Percentiles rank a stretch among this genome's conserved stretches.
Evolutionary conservation across 169 alveolate species (phyloP).

Genomic region (Plasmodium reichenowi): DNA sequence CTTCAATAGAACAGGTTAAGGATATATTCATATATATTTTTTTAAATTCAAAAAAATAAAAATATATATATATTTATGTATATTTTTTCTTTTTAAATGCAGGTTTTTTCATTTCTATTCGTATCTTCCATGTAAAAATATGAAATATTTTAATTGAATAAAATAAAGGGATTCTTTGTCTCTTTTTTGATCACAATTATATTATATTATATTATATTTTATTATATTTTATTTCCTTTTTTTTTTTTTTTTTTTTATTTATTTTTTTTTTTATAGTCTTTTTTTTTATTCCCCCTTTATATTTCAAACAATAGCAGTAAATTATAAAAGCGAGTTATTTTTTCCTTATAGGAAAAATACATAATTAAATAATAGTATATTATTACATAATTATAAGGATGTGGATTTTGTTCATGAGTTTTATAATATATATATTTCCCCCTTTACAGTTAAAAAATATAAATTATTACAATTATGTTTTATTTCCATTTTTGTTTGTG

Average conservation of each 20-base stretch:
- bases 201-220: no score
- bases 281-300: conserved; percentile 65
- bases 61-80: background rate
- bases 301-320: conserved; percentile 63
- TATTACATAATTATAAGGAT: background rate
- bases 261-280: conserved; percentile 20
- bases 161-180: background rate
- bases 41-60: background rate
- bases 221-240: background rate
- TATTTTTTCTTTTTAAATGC: conserved; percentile 5
- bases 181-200: background rate
- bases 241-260: background rate
- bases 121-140: conserved; percentile 52
- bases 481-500: conserved; percentile 54
- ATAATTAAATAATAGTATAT: background rate
- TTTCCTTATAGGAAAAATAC: no score
- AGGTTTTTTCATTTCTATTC: conserved; percentile 70
- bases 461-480: conserved; percentile 50
- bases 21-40: background rate
- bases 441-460: conserved; percentile 57
- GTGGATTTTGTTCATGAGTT: background rate
- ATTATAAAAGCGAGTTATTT: conserved; percentile 4
- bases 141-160: conserved; percentile 6
- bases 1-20: conserved; percentile 51
- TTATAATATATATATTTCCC: background rate